Conservation (phyloP, 2,329 filamentous ascomycete species). For the Pezicula radicicola region DNA sequence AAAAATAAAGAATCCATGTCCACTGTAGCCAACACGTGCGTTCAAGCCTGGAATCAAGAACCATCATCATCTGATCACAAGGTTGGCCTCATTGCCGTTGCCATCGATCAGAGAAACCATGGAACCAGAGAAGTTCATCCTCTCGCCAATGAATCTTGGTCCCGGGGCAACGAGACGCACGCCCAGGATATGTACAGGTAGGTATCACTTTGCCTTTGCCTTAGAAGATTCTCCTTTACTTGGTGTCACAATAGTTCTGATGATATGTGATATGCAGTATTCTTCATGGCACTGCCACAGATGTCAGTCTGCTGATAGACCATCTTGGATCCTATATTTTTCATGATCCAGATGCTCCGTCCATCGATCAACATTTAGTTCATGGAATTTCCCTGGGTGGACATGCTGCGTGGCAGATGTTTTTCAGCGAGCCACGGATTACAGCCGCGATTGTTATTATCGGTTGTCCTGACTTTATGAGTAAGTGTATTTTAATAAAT, state of each 20-base stretch:
- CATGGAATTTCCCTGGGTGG: constrained; percentile 85
- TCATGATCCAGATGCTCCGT: constrained; percentile 38
- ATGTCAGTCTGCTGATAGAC: constrained; percentile 73
- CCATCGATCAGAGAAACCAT: constrained; percentile 94
- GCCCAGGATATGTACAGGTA: constrained; percentile 82
- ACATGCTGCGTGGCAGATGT: constrained; percentile 80
- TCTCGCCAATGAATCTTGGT: constrained; percentile 75
- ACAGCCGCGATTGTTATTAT: constrained; percentile 78
- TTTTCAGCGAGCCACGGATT: constrained; percentile 76
- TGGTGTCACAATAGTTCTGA: neutral
- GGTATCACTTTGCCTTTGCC: neutral
- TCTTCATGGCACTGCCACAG: constrained; percentile 70
- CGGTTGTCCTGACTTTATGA: constrained; percentile 84
- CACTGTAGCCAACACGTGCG: constrained; percentile 64
- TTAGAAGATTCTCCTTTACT: neutral
- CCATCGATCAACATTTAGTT: constrained; percentile 64
- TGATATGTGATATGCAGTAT: constrained; percentile 37
- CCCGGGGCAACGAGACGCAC: constrained; percentile 70
- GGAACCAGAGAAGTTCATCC: constrained; percentile 68
- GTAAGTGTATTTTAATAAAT: constrained; percentile 36
- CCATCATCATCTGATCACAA: constrained; percentile 26
- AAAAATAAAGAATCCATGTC: constrained; percentile 71
- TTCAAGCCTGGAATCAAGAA: constrained; percentile 63
- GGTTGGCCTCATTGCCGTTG: constrained; percentile 68
- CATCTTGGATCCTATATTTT: constrained; percentile 75